Evolutionary conservation across 495 filamentous ascomycete genomes (phyloP), one percentile per base, ranked within the genome.

Genomic region (Talaromyces thailandensis): DNA sequence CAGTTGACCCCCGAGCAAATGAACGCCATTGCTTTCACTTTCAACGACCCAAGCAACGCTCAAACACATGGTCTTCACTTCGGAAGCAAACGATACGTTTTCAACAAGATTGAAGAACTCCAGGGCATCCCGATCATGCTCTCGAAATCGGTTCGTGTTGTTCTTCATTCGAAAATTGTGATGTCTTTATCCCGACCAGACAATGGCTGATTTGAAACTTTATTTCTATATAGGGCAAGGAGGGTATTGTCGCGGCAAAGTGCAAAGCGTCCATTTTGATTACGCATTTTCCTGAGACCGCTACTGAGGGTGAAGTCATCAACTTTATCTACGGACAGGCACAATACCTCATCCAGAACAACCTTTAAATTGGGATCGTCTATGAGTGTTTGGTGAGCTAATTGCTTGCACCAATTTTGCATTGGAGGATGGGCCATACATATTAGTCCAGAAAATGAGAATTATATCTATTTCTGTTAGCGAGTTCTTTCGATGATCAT

Each of bases 231-330:
- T 64, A 98, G 92, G 91, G 88, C 66, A 90, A 87, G 76, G 85
- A 85, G 67, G 94, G 94, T 62, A 74, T 94, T 67, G 76, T 87
- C 68, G 81, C 91, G 66, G 85, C 87, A 71, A 93, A 92, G 80
- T 93, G 93, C 65, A 85, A 76, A 58, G 88, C 93, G 75, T 89
- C 91, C 68, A 82, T 96, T 70, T 85, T 98, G 69, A 75, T 98
- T 73, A 88, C 83, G 66, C 91, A 96, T 79, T 88, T 96, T 81
- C 80, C 80, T 68, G 92, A 95, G 71, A 72, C 65, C 43, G 75
- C 82, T 48, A 79, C 86, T 68, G 87, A 87, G 26, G 63, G 71
- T 67, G 75, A 75, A 63, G 75, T 74, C 12, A 32, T 62, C 21
- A 31, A 48, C 8, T 62, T 62, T 26, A 28, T 62, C 21, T 7